phyloP scores from a whole-genome alignment of 371 early-diverging fungal genomes.

The Apophysomyces sp. region DNA sequence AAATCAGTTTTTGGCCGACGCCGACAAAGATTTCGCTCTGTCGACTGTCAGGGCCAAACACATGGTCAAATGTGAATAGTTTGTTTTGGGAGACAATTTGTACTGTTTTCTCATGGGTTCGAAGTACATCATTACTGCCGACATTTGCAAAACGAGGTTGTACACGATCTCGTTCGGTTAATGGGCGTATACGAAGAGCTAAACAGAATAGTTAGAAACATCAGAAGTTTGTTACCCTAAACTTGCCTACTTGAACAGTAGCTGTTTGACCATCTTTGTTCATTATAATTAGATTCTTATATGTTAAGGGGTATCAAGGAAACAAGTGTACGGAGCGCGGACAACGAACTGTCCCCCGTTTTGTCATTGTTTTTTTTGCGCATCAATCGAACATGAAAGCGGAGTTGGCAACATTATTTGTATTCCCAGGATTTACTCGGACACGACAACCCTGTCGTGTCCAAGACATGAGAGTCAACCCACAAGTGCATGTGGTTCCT shows the following conservation, averaged over 20 bases:
- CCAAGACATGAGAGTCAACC: too few species aligned
- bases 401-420: too few species aligned
- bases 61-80: conserved; percentile 48
- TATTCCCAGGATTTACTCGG: too few species aligned
- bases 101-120: conserved; percentile 38
- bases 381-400: too few species aligned
- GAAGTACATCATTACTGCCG: conserved; percentile 30
- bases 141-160: conserved; percentile 44
- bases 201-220: background rate
- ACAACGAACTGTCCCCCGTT: conserved; percentile 1
- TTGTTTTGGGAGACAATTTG: conserved; percentile 44
- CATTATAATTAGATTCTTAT: conserved; percentile 7
- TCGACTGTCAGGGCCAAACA: conserved; percentile 37
- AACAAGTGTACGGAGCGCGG: background rate
- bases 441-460: too few species aligned
- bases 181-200: conserved; percentile 47
- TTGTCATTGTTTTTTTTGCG: background rate
- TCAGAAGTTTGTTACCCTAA: background rate
- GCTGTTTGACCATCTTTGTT: conserved; percentile 21
- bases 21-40: conserved; percentile 42
- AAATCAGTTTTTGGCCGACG: conserved; percentile 33
- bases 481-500: too few species aligned
- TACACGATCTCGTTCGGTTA: conserved; percentile 44
- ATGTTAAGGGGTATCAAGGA: conserved; percentile 2
- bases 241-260: conserved; percentile 47